A percentile compares a stretch with the other conserved stretches of the same genome.
Conservation (phyloP, 2,329 filamentous ascomycete species). For the Mycosphaerelloides madeirae region DNA sequence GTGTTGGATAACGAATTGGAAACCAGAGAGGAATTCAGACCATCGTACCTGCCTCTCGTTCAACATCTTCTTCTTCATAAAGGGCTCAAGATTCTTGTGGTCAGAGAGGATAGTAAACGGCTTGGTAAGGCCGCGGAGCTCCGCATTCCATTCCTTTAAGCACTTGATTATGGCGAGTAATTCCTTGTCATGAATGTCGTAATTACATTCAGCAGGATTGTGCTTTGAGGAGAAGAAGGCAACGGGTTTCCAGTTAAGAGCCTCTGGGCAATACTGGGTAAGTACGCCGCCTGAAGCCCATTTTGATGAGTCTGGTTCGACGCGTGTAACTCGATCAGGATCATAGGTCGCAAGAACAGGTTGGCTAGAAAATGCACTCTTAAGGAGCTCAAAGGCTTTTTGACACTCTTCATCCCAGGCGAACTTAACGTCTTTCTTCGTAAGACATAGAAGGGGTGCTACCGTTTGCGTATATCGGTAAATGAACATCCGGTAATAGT, state of each 20-base stretch:
- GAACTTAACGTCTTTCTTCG: background rate
- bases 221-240: slow-evolving; percentile 12
- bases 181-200: slow-evolving; percentile 15
- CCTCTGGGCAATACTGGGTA: background rate
- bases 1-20: too few relatives aligned
- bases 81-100: slow-evolving; percentile 30
- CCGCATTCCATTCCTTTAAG: slow-evolving; percentile 25
- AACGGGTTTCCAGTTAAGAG: background rate
- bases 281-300: background rate
- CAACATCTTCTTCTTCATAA: slow-evolving; percentile 29
- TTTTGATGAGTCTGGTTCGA: slow-evolving; percentile 1
- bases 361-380: slow-evolving; percentile 1
- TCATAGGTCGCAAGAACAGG: background rate
- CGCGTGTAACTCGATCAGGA: background rate
- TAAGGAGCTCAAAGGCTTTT: slow-evolving; percentile 2
- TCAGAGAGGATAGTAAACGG: slow-evolving; percentile 26
- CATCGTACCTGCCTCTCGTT: slow-evolving; percentile 28
- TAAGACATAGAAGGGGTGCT: background rate
- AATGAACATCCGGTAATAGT: slow-evolving; percentile 5
- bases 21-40: too few relatives aligned
- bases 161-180: slow-evolving; percentile 31
- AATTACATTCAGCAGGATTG: slow-evolving; percentile 7
- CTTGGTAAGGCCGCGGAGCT: slow-evolving; percentile 16
- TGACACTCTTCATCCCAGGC: background rate
- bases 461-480: background rate